A percentile compares a stretch with the other conserved stretches of the same genome.
Conservation (phyloP, 108 stramenopile species). For the Skeletonema tropicum region DNA sequence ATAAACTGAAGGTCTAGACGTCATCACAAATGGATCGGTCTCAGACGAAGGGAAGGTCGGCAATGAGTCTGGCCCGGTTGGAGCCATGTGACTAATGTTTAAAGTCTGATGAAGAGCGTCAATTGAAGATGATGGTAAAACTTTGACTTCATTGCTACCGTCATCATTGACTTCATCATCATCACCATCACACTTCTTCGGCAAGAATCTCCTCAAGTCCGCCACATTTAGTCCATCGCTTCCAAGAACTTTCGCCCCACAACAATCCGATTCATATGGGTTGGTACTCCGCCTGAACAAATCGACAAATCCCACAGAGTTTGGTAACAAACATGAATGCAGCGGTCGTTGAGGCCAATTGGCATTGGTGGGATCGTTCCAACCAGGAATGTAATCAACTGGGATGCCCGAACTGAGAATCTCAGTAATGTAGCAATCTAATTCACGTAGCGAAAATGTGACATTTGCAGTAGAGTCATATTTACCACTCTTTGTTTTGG, state of each 20-base stretch:
- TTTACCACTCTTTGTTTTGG: constrained; percentile 26
- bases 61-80: constrained; percentile 87
- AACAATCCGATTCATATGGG: constrained; percentile 65
- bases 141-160: neutral
- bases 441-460: constrained; percentile 41
- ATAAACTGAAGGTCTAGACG: constrained; percentile 55
- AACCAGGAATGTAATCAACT: constrained; percentile 78
- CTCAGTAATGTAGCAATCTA: constrained; percentile 68
- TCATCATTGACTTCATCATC: constrained; percentile 26
- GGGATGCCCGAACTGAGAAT: constrained; percentile 65
- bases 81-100: constrained; percentile 75
- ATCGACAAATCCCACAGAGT: constrained; percentile 40
- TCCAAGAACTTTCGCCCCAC: constrained; percentile 54
- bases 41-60: constrained; percentile 76
- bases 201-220: constrained; percentile 67
- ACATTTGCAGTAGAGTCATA: constrained; percentile 20
- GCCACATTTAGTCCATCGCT: constrained; percentile 78
- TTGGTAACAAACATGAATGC: constrained; percentile 74
- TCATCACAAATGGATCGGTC: constrained; percentile 81
- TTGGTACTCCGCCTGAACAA: constrained; percentile 70
- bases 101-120: constrained; percentile 70
- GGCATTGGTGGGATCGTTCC: constrained; percentile 84
- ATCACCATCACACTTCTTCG: constrained; percentile 8
- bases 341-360: constrained; percentile 88
- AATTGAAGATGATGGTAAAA: constrained; percentile 9